A percentile compares a stretch with the other conserved stretches of the same genome.
phyloP scores from a whole-genome alignment of 2,329 filamentous ascomycete genomes.

The Ophiostoma novo-ulmi region DNA sequence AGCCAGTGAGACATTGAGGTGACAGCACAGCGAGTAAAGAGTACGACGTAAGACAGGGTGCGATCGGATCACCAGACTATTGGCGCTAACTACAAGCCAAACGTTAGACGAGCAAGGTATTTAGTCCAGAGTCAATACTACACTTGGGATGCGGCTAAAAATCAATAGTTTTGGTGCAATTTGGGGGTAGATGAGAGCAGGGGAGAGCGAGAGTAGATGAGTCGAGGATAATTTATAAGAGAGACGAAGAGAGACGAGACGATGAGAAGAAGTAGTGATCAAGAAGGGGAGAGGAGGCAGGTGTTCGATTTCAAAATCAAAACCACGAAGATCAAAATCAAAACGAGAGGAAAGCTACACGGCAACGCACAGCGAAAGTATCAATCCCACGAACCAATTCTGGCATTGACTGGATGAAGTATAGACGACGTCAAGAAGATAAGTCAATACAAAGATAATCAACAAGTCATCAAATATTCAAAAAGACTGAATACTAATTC shows the following conservation, averaged over 20 bases:
- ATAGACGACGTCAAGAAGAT: background rate
- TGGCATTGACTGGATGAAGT: background rate
- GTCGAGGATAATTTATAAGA: background rate
- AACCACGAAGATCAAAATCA: background rate
- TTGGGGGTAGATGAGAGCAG: background rate
- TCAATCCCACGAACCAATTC: background rate
- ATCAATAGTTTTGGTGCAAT: background rate
- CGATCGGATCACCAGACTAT: background rate
- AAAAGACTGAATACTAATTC: background rate
- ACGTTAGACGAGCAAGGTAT: background rate
- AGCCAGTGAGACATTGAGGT: background rate
- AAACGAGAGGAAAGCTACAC: background rate
- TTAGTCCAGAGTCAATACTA: background rate
- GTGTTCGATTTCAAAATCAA: background rate
- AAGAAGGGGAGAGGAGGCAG: background rate
- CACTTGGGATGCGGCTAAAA: conserved; percentile 3
- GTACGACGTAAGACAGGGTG: too few species aligned
- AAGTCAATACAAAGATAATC: too few species aligned
- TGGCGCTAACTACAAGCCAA: background rate
- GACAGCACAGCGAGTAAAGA: too few species aligned
- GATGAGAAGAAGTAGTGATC: too few species aligned
- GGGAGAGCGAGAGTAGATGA: background rate
- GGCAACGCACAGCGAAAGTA: background rate
- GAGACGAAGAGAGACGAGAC: background rate
- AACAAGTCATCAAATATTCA: background rate